phyloP scores from a whole-genome alignment of 257 asterid genomes.

The Henckelia pumila region DNA sequence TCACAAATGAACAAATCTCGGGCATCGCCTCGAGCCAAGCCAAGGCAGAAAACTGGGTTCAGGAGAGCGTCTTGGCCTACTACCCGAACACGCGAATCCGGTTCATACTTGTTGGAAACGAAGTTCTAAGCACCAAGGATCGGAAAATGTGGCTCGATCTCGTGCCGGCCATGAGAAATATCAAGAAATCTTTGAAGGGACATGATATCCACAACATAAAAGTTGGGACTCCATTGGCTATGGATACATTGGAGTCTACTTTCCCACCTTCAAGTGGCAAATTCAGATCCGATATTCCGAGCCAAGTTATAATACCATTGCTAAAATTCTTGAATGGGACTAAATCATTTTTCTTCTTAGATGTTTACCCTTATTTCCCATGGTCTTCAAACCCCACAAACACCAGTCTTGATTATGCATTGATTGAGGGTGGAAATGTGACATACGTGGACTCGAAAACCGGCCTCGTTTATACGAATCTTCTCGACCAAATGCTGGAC shows the following conservation, averaged over 20 bases:
- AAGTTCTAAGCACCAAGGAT: conserved; percentile 46
- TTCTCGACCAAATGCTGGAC: conserved; percentile 77
- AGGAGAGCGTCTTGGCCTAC: conserved; percentile 43
- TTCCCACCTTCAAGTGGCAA: conserved; percentile 73
- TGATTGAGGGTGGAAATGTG: conserved; percentile 33
- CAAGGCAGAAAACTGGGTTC: conserved; percentile 55
- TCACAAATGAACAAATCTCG: conserved; percentile 46
- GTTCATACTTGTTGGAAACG: conserved; percentile 65
- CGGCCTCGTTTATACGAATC: conserved; percentile 54
- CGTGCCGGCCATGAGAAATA: conserved; percentile 63
- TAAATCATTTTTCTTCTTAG: conserved; percentile 51
- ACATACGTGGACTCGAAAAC: conserved; percentile 41
- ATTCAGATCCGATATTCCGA: conserved; percentile 47
- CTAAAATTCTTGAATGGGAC: conserved; percentile 52
- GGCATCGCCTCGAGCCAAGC: conserved; percentile 51
- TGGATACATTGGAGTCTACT: conserved; percentile 53
- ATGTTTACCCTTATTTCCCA: conserved; percentile 55
- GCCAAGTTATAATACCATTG: conserved; percentile 40
- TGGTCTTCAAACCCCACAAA: conserved; percentile 50
- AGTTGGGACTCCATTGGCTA: conserved; percentile 65
- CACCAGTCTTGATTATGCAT: conserved; percentile 48
- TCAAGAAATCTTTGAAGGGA: conserved; percentile 36
- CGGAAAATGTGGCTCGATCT: conserved; percentile 44
- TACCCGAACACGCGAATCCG: conserved; percentile 58
- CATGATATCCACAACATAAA: conserved; percentile 59